Evolutionary conservation across 1,139 yeast species (phyloP), one percentile per base, ranked within the genome.

Genomic region (Scheffersomyces segobiensis): DNA sequence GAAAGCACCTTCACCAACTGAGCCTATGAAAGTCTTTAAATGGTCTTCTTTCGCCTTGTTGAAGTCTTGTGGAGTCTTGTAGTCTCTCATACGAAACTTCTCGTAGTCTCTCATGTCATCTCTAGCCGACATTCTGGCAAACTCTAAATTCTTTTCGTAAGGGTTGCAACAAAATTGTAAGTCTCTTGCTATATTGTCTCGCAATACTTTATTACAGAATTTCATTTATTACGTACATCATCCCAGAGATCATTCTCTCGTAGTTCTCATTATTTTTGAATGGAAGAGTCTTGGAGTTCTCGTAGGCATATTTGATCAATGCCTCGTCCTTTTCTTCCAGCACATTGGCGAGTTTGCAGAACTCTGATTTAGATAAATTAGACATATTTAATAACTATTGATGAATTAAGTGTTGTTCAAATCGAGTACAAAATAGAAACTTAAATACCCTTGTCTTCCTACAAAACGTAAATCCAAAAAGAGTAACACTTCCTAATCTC

Each of bases 51-150:
- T 48, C n/a, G 50, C 50, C 50, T 20, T 48, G 6, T 20, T 24
- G 50, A 48, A 48, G 26, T 48, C 50, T 8, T 20, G 24, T 48
- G 50, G 50, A 48, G 50, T 48, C 50, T 48, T 48, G 50, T 48
- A 48, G 50, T 48, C 50, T 48, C 50, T 20, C 50, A 48, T 48
- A 14, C 50, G 21, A 12, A 48, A 48, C 19, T 24, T 48, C 24
- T 48, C 50, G 24, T 48, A 48, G n/a, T 48, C 50, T 20, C 21
- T 21, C 50, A 48, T 48, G 18, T 20, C 21, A n/a, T 48, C 50
- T 24, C 50, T 48, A 14, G 20, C 26, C n/a, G 50, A 20, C 50
- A 48, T 48, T 48, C 50, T 48, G 17, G 50, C 24, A 17, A 48
- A 48, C 24, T 48, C 50, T 26, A 48, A 48, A 48, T 21, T 20